These are phyloP conservation scores for Hepatocystis sp. DNA, from an alignment of 169 alveolate genomes.

Conservation along the genomic window DNA sequence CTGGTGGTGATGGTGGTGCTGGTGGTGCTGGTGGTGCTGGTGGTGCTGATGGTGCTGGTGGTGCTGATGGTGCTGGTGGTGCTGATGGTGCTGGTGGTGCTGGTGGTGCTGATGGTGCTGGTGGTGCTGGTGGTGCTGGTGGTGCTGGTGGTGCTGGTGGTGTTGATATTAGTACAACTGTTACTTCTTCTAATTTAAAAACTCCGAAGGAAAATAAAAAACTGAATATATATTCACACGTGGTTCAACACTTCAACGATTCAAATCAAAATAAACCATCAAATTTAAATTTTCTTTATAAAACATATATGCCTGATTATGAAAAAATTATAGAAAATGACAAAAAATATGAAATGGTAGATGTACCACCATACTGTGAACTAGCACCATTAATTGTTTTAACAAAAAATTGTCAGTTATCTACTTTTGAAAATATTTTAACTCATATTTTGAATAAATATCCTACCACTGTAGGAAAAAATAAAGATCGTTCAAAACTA, in stretches of 20 bases:
- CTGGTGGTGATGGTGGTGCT: too few relatives aligned
- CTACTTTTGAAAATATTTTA: slow-evolving; percentile 77
- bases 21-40: too few relatives aligned
- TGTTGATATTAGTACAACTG: too few relatives aligned
- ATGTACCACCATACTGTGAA: slow-evolving; percentile 87
- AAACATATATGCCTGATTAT: slow-evolving; percentile 74
- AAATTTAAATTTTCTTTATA: slow-evolving; percentile 51
- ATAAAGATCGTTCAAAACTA: too few relatives aligned
- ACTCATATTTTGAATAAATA: slow-evolving; percentile 67
- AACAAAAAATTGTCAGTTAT: slow-evolving; percentile 78
- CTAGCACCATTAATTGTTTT: slow-evolving; percentile 78
- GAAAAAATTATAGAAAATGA: slow-evolving; percentile 72
- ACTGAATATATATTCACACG: slow-evolving; percentile 48
- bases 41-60: too few relatives aligned
- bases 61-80: too few relatives aligned
- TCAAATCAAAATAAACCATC: slow-evolving; percentile 37
- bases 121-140: too few relatives aligned
- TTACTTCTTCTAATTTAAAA: neutral
- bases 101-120: too few relatives aligned
- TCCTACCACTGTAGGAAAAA: slow-evolving; percentile 31
- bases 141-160: too few relatives aligned
- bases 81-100: too few relatives aligned
- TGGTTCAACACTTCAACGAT: slow-evolving; percentile 53
- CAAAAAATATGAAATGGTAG: slow-evolving; percentile 60
- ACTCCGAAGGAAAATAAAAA: slow-evolving; percentile 11